Conservation (phyloP, 1,284 basidiomycete genomes). For the Kalmanozyma brasiliensis region DNA sequence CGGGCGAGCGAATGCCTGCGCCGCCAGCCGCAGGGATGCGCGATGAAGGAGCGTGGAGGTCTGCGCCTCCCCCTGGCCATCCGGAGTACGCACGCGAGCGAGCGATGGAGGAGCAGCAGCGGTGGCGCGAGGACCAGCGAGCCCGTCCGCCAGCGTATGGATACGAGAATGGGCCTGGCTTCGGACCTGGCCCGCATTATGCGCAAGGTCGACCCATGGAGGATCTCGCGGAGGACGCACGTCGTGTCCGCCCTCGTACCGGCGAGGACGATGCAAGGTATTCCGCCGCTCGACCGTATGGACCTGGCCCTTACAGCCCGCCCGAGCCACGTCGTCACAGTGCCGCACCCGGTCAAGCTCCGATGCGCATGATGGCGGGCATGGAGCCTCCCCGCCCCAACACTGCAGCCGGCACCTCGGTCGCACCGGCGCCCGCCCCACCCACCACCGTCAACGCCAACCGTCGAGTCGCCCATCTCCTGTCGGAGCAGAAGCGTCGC, state of each 20-base stretch:
- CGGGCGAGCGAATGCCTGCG: slow-evolving; percentile 25
- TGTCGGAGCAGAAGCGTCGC: slow-evolving; percentile 50
- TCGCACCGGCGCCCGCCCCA: slow-evolving; percentile 2
- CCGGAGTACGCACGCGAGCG: slow-evolving; percentile 25
- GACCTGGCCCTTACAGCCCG: slow-evolving; percentile 28
- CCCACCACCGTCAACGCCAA: slow-evolving; percentile 41
- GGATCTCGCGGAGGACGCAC: slow-evolving; percentile 16
- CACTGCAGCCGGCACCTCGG: neutral
- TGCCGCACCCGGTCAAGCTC: slow-evolving; percentile 10
- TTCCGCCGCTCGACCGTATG: slow-evolving; percentile 16
- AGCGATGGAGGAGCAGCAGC: slow-evolving; percentile 23
- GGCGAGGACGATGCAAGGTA: slow-evolving; percentile 25
- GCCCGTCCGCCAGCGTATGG: slow-evolving; percentile 16
- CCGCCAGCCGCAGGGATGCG: slow-evolving; percentile 13
- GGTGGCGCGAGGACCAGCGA: slow-evolving; percentile 33
- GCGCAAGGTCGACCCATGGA: slow-evolving; percentile 15
- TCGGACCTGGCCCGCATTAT: slow-evolving; percentile 11
- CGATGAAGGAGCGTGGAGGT: slow-evolving; percentile 27
- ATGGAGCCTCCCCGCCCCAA: slow-evolving; percentile 40
- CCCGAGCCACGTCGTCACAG: slow-evolving; percentile 29
- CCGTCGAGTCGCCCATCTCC: slow-evolving; percentile 41
- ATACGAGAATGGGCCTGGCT: slow-evolving; percentile 10
- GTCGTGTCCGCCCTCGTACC: slow-evolving; percentile 29
- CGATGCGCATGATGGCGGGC: slow-evolving; percentile 23
- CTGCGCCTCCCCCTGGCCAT: slow-evolving; percentile 4